Conservation (phyloP, 495 filamentous ascomycete species). For the Massariosphaeria phaeospora region DNA sequence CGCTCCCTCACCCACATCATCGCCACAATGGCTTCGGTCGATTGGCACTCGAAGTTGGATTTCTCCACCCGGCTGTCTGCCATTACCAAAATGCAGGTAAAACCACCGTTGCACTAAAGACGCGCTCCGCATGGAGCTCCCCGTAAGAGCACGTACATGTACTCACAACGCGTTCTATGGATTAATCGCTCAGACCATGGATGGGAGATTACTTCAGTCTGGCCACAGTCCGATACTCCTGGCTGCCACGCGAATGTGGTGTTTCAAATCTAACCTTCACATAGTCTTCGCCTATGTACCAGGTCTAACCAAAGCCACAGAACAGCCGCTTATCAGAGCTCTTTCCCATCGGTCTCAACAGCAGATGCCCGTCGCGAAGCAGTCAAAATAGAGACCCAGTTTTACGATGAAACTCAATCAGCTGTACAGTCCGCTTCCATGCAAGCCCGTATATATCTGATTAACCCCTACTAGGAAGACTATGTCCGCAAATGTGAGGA, state of each 20-base stretch:
- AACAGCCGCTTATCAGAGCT: conserved; percentile 45
- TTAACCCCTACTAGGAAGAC: conserved; percentile 45
- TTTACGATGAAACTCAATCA: conserved; percentile 42
- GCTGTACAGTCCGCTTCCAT: conserved; percentile 16
- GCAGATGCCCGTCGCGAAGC: conserved; percentile 27
- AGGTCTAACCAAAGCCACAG: conserved; percentile 37
- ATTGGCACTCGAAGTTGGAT: conserved; percentile 43
- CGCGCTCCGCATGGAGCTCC: background rate
- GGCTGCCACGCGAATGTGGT: too few species aligned
- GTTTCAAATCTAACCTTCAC: too few species aligned
- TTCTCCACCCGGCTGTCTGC: conserved; percentile 51
- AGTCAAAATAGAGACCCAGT: conserved; percentile 45
- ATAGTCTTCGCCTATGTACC: too few species aligned
- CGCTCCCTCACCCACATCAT: background rate
- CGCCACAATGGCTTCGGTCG: conserved; percentile 6
- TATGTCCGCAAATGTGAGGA: conserved; percentile 47
- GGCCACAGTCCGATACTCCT: too few species aligned
- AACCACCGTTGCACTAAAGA: background rate
- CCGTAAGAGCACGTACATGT: conserved; percentile 5
- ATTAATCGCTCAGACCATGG: too few species aligned
- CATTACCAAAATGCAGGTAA: conserved; percentile 46
- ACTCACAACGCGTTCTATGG: too few species aligned
- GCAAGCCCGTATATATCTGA: conserved; percentile 19
- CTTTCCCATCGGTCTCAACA: conserved; percentile 19
- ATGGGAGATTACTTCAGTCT: too few species aligned